These are phyloP conservation scores for Stevia rebaudiana DNA, from an alignment of 140 eudicot species.

Conservation along the genomic window DNA sequence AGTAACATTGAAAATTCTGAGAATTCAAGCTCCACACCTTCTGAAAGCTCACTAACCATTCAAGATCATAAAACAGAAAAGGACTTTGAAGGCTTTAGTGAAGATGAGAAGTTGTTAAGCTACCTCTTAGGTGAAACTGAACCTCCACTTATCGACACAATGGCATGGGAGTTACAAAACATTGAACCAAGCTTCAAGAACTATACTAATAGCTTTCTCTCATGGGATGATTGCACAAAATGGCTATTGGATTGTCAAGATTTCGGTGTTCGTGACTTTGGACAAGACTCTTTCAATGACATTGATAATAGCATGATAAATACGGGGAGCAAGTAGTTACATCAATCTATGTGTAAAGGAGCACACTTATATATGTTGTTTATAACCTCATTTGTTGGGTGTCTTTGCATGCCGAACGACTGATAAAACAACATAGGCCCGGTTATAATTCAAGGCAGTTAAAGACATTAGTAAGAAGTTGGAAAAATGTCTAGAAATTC, in stretches of 20 bases:
- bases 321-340: slow-evolving; percentile 17
- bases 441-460: neutral
- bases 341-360: neutral
- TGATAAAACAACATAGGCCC: neutral
- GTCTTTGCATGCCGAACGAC: neutral
- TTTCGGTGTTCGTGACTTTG: slow-evolving; percentile 76
- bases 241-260: slow-evolving; percentile 85
- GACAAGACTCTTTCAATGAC: slow-evolving; percentile 46
- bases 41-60: slow-evolving; percentile 32
- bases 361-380: neutral
- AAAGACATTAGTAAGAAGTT: neutral
- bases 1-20: slow-evolving; percentile 19
- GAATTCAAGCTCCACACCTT: slow-evolving; percentile 30
- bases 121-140: slow-evolving; percentile 50
- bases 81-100: slow-evolving; percentile 28
- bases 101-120: slow-evolving; percentile 53
- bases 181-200: slow-evolving; percentile 5
- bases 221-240: slow-evolving; percentile 50
- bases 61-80: slow-evolving; percentile 22
- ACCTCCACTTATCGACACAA: slow-evolving; percentile 29
- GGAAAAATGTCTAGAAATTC: slow-evolving; percentile 13
- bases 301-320: slow-evolving; percentile 35
- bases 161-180: slow-evolving; percentile 46
- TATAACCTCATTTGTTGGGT: neutral
- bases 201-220: slow-evolving; percentile 18